A percentile compares a stretch with the other conserved stretches of the same genome.
phyloP scores from a whole-genome alignment of 768 basidiomycete species.

The Podaxis mareebaensis region DNA sequence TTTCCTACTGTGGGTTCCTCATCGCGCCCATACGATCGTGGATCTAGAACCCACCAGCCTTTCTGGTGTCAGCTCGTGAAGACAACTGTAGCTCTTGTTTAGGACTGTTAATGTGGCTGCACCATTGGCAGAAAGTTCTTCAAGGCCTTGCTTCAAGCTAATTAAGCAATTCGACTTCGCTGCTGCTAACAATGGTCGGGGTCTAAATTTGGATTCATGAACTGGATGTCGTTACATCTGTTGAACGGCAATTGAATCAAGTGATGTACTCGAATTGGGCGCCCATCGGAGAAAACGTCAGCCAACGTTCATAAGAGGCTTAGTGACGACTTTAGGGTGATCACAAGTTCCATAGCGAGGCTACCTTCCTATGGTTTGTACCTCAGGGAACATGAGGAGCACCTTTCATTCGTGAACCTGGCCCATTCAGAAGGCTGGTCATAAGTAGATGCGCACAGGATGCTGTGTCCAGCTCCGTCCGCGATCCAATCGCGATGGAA shows the following conservation, averaged over 20 bases:
- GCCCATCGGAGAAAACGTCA: background rate
- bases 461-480: background rate
- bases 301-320: background rate
- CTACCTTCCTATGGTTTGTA: background rate
- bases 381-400: background rate
- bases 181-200: background rate
- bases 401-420: background rate
- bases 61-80: background rate
- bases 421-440: background rate
- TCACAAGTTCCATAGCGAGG: conserved; percentile 2
- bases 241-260: background rate
- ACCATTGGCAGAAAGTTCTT: background rate
- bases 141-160: background rate
- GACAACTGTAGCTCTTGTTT: background rate
- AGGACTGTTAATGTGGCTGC: background rate
- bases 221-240: background rate
- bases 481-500: background rate
- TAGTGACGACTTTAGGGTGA: background rate
- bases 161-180: no score
- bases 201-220: conserved; percentile 4
- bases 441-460: background rate
- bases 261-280: no score
- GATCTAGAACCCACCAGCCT: background rate
- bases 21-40: background rate
- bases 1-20: background rate